Conservation (phyloP, 768 basidiomycete genomes). For the Naematelia aurantialba region DNA sequence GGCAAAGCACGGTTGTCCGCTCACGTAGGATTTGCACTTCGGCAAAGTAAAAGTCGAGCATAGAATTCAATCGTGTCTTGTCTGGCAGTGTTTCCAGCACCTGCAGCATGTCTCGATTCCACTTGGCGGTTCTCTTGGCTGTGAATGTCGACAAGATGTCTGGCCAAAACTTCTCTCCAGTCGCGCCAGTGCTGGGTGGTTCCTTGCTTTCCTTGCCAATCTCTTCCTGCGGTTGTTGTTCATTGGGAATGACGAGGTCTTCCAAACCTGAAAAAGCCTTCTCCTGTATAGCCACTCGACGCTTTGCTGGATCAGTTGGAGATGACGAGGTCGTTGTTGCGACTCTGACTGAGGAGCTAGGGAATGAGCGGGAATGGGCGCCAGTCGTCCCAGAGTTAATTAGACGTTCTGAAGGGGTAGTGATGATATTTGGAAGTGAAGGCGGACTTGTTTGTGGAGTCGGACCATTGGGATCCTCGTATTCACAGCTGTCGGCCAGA, state of each 20-base stretch:
- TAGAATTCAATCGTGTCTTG: not conserved
- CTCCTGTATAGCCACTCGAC: slow-evolving; percentile 9
- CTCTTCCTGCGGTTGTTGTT: not conserved
- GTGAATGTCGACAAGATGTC: not conserved
- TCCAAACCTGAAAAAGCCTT: not conserved
- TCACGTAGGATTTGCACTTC: slow-evolving; percentile 2
- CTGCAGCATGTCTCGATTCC: slow-evolving; percentile 2
- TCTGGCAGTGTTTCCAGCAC: not conserved
- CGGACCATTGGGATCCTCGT: slow-evolving; percentile 7
- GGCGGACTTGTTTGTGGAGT: not conserved
- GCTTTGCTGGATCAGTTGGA: not conserved
- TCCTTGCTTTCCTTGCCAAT: not conserved
- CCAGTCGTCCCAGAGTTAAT: not conserved
- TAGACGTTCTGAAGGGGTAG: too few species aligned
- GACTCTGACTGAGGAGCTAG: not conserved
- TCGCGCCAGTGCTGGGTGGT: not conserved
- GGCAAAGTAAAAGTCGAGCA: slow-evolving; percentile 9
- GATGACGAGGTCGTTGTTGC: not conserved
- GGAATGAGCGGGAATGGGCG: not conserved
- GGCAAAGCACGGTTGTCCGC: not conserved
- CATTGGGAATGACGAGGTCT: not conserved
- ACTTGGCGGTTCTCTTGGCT: not conserved
- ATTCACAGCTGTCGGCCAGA: not conserved
- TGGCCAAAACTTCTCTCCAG: not conserved
- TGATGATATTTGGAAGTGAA: too few species aligned